Evolutionary conservation across 768 basidiomycete genomes (phyloP).

Genomic region (Hericium rajendrae): DNA sequence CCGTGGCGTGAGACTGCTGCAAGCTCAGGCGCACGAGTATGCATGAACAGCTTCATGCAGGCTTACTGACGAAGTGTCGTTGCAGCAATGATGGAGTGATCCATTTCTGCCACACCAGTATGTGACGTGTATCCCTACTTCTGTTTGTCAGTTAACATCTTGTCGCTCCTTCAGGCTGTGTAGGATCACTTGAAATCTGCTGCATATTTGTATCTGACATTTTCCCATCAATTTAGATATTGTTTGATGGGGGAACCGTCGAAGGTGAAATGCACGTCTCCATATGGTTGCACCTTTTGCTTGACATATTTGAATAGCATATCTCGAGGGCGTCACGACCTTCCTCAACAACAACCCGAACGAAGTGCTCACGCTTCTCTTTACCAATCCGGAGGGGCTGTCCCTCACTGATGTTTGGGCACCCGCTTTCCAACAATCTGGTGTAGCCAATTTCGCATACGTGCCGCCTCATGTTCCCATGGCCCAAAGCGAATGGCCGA

Average conservation of each 20-base stretch:
- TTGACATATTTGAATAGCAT: neutral
- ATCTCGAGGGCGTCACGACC: neutral
- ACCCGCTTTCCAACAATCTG: slow-evolving; percentile 41
- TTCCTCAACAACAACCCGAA: slow-evolving; percentile 35
- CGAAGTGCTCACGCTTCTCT: slow-evolving; percentile 55
- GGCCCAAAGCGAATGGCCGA: slow-evolving; percentile 41
- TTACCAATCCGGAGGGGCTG: slow-evolving; percentile 55
- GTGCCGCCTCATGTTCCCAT: slow-evolving; percentile 32
- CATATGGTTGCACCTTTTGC: neutral
- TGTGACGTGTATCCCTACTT: neutral
- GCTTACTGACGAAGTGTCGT: neutral
- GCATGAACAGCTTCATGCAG: neutral
- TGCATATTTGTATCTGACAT: neutral
- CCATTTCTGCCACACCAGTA: neutral
- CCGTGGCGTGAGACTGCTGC: slow-evolving; percentile 46
- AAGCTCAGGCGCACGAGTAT: slow-evolving; percentile 36
- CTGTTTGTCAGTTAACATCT: no score
- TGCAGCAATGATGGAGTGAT: neutral
- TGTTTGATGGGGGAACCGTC: neutral
- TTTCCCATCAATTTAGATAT: neutral
- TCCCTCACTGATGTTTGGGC: slow-evolving; percentile 40
- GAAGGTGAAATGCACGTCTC: neutral
- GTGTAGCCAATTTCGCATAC: slow-evolving; percentile 33
- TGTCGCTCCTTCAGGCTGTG: neutral
- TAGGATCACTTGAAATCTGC: neutral